These are phyloP conservation scores for Aspergillus alliaceus DNA, from an alignment of 2,329 filamentous ascomycete genomes.

Conservation along the genomic window DNA sequence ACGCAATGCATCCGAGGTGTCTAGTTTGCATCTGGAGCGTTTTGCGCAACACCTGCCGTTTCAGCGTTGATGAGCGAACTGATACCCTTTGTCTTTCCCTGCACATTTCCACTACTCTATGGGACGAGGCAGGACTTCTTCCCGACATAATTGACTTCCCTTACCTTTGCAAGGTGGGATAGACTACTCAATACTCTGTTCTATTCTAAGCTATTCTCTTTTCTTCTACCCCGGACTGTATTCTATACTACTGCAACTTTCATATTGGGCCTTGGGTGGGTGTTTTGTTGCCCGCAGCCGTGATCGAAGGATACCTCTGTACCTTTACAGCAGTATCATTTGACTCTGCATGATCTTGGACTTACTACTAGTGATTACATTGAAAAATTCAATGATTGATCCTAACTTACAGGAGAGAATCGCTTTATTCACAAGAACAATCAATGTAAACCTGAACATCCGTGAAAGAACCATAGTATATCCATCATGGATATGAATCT, in stretches of 20 bases:
- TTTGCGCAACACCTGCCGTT: neutral
- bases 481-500: constrained; percentile 1
- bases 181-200: too few species aligned
- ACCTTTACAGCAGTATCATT: neutral
- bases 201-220: neutral
- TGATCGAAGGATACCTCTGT: neutral
- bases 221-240: neutral
- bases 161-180: too few species aligned
- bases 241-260: neutral
- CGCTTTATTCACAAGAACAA: too few species aligned
- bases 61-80: neutral
- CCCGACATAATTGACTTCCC: neutral
- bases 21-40: constrained; percentile 1
- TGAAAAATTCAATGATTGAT: too few species aligned
- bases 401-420: too few species aligned
- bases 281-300: neutral
- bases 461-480: neutral
- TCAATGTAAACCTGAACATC: too few species aligned
- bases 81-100: neutral
- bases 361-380: too few species aligned
- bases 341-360: too few species aligned
- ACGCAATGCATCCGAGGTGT: neutral
- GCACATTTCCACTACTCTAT: neutral
- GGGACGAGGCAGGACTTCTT: neutral
- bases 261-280: neutral